A percentile compares a stretch with the other conserved stretches of the same genome.
Evolutionary conservation across 805 yeast genomes (phyloP).

Genomic region (Groenewaldozyma tartarivorans): DNA sequence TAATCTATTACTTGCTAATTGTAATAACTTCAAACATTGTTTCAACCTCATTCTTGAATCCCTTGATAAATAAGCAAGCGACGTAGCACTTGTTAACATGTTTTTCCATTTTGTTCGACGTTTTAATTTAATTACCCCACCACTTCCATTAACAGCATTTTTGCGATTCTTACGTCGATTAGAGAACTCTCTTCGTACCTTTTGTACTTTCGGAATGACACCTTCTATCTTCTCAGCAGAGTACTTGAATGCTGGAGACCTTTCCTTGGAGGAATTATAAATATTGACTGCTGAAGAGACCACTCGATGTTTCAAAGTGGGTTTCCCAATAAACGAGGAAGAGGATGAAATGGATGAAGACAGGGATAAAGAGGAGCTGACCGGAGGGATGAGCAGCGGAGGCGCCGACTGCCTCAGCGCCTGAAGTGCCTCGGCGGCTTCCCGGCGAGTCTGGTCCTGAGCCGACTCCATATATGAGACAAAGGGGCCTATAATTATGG

Average conservation of each 20-base stretch:
- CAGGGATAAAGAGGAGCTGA: too few species aligned
- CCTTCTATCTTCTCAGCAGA: conserved; percentile 39
- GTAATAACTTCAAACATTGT: conserved; percentile 69
- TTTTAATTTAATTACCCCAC: conserved; percentile 1
- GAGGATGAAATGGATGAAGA: too few species aligned
- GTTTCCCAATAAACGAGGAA: too few species aligned
- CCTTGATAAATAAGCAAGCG: conserved; percentile 37
- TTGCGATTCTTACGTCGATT: background rate
- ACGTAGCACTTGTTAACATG: conserved; percentile 26
- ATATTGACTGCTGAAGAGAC: conserved; percentile 25
- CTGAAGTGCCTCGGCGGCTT: too few species aligned
- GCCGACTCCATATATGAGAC: too few species aligned
- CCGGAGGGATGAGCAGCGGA: too few species aligned
- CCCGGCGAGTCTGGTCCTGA: too few species aligned
- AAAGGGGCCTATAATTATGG: too few species aligned
- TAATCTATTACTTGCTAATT: conserved; percentile 71
- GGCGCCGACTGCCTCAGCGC: too few species aligned
- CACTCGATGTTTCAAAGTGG: conserved; percentile 4
- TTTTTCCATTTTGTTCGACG: conserved; percentile 20
- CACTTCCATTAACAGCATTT: background rate
- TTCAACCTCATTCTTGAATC: conserved; percentile 70
- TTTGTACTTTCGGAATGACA: conserved; percentile 2
- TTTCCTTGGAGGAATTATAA: conserved; percentile 29
- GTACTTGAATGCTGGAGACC: conserved; percentile 42
- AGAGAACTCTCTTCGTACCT: background rate